Conservation (phyloP, 345 rosid genomes). For the sweet orange (Citrus sinensis) region DVS_A1.0 CM039162.1:25597501-25598000, state of each 20-base stretch:
- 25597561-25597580: background rate
- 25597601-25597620: background rate
- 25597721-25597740: slow-evolving; percentile 11
- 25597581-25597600: background rate
- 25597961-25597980: background rate
- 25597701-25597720: background rate
- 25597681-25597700: background rate
- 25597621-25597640: background rate
- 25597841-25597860: background rate
- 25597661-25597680: background rate
- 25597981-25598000: background rate
- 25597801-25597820: background rate
- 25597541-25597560: too few species aligned
- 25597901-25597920: slow-evolving; percentile 25
- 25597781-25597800: slow-evolving; percentile 10
- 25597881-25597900: background rate
- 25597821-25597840: background rate
- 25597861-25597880: slow-evolving; percentile 10
- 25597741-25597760: slow-evolving; percentile 11
- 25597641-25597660: slow-evolving; percentile 4
- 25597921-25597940: slow-evolving; percentile 12
- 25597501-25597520: too few species aligned
- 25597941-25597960: background rate
- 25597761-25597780: slow-evolving; percentile 17
- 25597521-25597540: too few species aligned